Base-by-base conservation (phyloP, 1,139 yeast species). In the Arxiozyma slooffiae region DNA sequence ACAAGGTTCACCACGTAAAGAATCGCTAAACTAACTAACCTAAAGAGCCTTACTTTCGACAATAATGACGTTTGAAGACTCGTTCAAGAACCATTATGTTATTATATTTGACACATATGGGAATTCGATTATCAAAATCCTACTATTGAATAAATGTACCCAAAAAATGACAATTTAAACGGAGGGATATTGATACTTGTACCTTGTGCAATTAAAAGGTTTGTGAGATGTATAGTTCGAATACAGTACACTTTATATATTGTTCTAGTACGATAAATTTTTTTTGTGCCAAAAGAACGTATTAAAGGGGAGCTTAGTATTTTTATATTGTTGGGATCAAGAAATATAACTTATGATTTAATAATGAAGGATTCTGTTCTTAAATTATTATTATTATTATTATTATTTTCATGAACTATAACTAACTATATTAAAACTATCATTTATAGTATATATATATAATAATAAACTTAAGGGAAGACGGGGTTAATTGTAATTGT, bases 11-110 rank as follows among this genome's bases (percentile, higher is more conserved):
- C 65, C 21, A 48, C 58, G 30, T 52, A 59, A 48, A 56, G 63
- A 46, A 60, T 63, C 38, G 59, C 62, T 8, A 62, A 59, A 49
- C 50, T 66, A 45, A 57, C 61, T 1, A 67, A 66, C 42, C 66
- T 67, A 7, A 55, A 59, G 44, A 58, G 61, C 44, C 54, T 67
- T 21, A 66, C 70, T 26, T 67, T 67, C 49, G 69, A 67, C 52
- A 64, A 67, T 48, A 57, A 54, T 42, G 59, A 57, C 11, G 64
- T 67, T 9, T 48, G 66, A 47, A 53, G 60, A 41, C 57, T 63
- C 21, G 59, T 65, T 9, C 62, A 61, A 48, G 68, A 63, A 48
- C 68, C 67, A 4, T 46, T 67, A 41, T 61, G 64, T 51, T 67
- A 65, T 46, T 64, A 51, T 48, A 64, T 66, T 20, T 65, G 67